Percentiles rank a stretch among this genome's conserved stretches.
Conservation (phyloP, 2,329 filamentous ascomycete genomes). For the Penicillium sp. region DNA sequence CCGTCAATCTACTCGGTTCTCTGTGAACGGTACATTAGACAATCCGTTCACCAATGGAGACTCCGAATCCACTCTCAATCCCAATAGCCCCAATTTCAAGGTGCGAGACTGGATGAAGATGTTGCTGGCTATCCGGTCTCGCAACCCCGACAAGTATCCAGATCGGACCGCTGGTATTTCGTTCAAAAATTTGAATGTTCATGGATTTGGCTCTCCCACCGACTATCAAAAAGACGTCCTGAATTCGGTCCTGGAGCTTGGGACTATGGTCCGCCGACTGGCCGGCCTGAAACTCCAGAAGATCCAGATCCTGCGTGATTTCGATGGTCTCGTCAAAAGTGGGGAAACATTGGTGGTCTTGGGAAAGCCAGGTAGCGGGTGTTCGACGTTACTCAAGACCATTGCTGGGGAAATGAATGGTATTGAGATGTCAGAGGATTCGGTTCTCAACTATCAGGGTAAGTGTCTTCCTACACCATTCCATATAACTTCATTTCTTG, state of each 20-base stretch:
- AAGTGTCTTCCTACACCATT: neutral
- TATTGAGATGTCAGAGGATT: slow-evolving; percentile 63
- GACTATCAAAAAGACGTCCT: slow-evolving; percentile 66
- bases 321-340: neutral
- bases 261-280: neutral
- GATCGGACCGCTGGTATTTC: slow-evolving; percentile 54
- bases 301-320: neutral
- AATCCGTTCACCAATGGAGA: slow-evolving; percentile 20
- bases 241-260: slow-evolving; percentile 48
- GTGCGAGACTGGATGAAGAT: slow-evolving; percentile 22
- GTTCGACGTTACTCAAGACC: slow-evolving; percentile 77
- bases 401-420: slow-evolving; percentile 76
- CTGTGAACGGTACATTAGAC: slow-evolving; percentile 11
- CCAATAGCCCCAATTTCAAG: slow-evolving; percentile 21
- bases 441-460: slow-evolving; percentile 72
- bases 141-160: slow-evolving; percentile 15
- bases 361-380: slow-evolving; percentile 37
- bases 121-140: slow-evolving; percentile 19
- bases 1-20: slow-evolving; percentile 21
- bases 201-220: slow-evolving; percentile 62
- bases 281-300: neutral
- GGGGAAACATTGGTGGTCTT: slow-evolving; percentile 1
- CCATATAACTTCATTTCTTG: neutral
- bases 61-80: slow-evolving; percentile 20
- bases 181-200: slow-evolving; percentile 63